phyloP scores from a whole-genome alignment of 2,329 filamentous ascomycete species.

The Cadophora malorum region DNA sequence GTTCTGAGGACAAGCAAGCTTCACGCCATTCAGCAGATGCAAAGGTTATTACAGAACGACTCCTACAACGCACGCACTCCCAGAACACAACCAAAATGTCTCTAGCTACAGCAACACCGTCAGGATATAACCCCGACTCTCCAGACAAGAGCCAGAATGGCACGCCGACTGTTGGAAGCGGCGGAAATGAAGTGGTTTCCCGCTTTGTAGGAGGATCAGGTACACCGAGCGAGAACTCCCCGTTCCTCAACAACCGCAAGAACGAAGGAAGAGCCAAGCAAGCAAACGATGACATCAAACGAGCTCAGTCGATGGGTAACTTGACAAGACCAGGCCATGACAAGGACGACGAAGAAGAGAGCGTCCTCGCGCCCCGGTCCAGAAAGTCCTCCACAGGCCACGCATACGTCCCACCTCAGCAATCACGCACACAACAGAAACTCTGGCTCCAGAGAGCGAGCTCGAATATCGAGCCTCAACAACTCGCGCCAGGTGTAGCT shows the following conservation, averaged over 20 bases:
- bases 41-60: conserved; percentile 69
- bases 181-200: conserved; percentile 58
- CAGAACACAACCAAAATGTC: conserved; percentile 68
- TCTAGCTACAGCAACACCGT: conserved; percentile 55
- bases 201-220: conserved; percentile 63
- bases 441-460: conserved; percentile 76
- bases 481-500: conserved; percentile 50
- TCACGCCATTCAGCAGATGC: conserved; percentile 59
- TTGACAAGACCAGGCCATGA: conserved; percentile 36
- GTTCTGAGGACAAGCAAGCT: conserved; percentile 42
- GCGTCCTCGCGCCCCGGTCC: conserved; percentile 54
- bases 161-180: conserved; percentile 39
- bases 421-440: conserved; percentile 77
- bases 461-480: conserved; percentile 71
- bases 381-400: conserved; percentile 39
- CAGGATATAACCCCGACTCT: conserved; percentile 47
- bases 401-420: conserved; percentile 47
- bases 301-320: conserved; percentile 44
- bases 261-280: conserved; percentile 22
- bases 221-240: conserved; percentile 56
- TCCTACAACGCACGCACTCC: conserved; percentile 69
- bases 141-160: conserved; percentile 36
- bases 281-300: conserved; percentile 38
- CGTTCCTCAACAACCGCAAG: conserved; percentile 53
- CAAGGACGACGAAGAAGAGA: conserved; percentile 49